Evolutionary conservation across 2,329 filamentous ascomycete genomes (phyloP).

Genomic region (Paraphaeosphaeria sporulosa): DNA sequence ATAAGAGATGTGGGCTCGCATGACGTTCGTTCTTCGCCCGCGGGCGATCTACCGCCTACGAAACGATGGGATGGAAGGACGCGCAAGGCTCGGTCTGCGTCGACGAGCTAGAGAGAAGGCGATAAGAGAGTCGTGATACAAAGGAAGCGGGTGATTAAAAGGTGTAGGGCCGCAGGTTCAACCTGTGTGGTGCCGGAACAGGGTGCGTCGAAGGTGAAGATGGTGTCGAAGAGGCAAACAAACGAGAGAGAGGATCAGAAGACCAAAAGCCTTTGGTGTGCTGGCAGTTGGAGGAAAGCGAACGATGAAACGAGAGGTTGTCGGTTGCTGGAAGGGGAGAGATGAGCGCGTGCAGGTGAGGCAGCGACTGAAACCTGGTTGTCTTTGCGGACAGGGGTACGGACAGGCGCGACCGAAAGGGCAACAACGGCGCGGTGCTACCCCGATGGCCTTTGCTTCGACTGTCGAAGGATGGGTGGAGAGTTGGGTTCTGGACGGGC

Average conservation of each 20-base stretch:
- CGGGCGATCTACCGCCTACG: slow-evolving; percentile 30
- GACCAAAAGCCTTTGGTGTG: slow-evolving; percentile 16
- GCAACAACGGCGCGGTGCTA: slow-evolving; percentile 25
- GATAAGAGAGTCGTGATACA: slow-evolving; percentile 19
- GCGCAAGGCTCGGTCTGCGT: slow-evolving; percentile 14
- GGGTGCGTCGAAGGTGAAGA: slow-evolving; percentile 20
- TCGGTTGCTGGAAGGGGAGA: slow-evolving; percentile 30
- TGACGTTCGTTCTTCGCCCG: slow-evolving; percentile 37
- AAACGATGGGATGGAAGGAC: slow-evolving; percentile 12
- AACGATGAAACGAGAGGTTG: slow-evolving; percentile 46
- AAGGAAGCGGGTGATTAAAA: slow-evolving; percentile 37
- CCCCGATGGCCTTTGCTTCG: slow-evolving; percentile 22
- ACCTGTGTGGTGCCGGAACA: slow-evolving; percentile 42
- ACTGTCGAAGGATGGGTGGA: slow-evolving; percentile 23
- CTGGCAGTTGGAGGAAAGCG: slow-evolving; percentile 26
- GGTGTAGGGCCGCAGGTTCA: slow-evolving; percentile 43
- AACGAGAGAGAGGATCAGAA: slow-evolving; percentile 24
- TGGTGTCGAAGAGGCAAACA: slow-evolving; percentile 14
- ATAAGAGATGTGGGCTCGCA: slow-evolving; percentile 46
- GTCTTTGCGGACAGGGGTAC: slow-evolving; percentile 22
- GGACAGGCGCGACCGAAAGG: slow-evolving; percentile 35
- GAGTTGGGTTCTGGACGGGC: slow-evolving; percentile 29
- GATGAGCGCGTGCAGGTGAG: slow-evolving; percentile 34
- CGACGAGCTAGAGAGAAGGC: slow-evolving; percentile 1
- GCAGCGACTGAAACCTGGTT: slow-evolving; percentile 39